Conservation (phyloP, 768 basidiomycete species). For the Russula brevipes region DNA sequence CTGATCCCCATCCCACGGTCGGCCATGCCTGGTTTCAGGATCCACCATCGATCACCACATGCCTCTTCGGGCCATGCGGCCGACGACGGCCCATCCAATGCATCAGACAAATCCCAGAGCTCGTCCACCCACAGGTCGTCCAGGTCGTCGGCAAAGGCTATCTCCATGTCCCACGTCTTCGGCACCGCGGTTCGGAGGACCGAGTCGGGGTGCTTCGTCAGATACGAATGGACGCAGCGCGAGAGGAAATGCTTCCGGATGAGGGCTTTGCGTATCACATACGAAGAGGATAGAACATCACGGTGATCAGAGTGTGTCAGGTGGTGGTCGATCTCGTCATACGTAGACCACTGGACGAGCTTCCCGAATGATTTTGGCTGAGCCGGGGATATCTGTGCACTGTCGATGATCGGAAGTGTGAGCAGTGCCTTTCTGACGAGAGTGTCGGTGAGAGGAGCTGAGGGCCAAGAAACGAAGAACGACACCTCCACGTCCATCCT, state of each 20-base stretch:
- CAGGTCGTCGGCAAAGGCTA: slow-evolving; percentile 89
- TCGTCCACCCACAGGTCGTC: slow-evolving; percentile 94
- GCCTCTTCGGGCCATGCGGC: slow-evolving; percentile 9
- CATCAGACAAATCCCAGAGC: slow-evolving; percentile 74
- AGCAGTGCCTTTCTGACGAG: slow-evolving; percentile 41
- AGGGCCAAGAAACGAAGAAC: slow-evolving; percentile 41
- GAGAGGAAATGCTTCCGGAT: slow-evolving; percentile 94
- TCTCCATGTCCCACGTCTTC: slow-evolving; percentile 75
- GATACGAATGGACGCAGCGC: slow-evolving; percentile 62
- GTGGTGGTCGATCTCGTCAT: slow-evolving; percentile 80
- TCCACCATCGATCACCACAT: slow-evolving; percentile 63
- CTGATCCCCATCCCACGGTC: slow-evolving; percentile 94
- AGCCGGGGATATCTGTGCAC: slow-evolving; percentile 25
- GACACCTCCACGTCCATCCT: not conserved
- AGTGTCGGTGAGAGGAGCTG: slow-evolving; percentile 44
- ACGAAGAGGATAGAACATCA: slow-evolving; percentile 67
- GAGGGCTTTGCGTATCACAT: slow-evolving; percentile 85
- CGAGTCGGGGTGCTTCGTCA: slow-evolving; percentile 63
- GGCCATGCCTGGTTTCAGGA: slow-evolving; percentile 96
- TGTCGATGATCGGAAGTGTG: slow-evolving; percentile 27
- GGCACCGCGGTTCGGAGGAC: slow-evolving; percentile 55
- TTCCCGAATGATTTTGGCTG: slow-evolving; percentile 26
- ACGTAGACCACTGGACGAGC: slow-evolving; percentile 78
- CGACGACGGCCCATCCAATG: slow-evolving; percentile 40
- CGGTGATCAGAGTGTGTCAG: slow-evolving; percentile 50